Conservation (phyloP, 495 filamentous ascomycete species). For the Neurospora sublineolata region DNA sequence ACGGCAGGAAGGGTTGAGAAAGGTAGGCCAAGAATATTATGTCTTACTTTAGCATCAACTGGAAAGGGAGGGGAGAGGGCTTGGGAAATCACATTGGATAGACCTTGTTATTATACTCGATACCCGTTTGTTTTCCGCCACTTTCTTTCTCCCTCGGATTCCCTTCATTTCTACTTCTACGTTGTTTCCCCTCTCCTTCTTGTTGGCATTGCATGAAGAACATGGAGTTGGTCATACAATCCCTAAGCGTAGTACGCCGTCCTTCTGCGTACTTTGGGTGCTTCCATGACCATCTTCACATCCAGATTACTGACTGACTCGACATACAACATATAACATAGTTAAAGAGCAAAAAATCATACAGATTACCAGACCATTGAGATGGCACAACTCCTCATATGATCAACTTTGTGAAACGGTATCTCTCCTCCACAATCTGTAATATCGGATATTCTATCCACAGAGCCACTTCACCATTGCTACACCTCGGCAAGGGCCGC, state of each 20-base stretch:
- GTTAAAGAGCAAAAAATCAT: background rate
- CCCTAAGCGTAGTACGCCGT: background rate
- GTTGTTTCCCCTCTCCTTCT: background rate
- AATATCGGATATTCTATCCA: background rate
- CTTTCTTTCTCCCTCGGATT: background rate
- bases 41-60: background rate
- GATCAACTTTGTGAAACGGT: background rate
- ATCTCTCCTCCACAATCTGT: background rate
- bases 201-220: background rate
- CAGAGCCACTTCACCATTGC: background rate
- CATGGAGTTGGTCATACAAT: background rate
- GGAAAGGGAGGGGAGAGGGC: background rate
- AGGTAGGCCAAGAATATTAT: background rate
- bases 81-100: background rate
- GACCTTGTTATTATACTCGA: background rate
- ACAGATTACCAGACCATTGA: background rate
- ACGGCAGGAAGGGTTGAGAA: background rate
- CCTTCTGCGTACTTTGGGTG: background rate
- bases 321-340: background rate
- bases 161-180: background rate
- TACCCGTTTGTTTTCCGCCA: background rate
- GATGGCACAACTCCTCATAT: background rate
- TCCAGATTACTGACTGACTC: background rate
- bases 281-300: background rate
- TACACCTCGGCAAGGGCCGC: background rate